Conservation (phyloP, 1,284 basidiomycete genomes). For the Rhodofomes roseus region DNA sequence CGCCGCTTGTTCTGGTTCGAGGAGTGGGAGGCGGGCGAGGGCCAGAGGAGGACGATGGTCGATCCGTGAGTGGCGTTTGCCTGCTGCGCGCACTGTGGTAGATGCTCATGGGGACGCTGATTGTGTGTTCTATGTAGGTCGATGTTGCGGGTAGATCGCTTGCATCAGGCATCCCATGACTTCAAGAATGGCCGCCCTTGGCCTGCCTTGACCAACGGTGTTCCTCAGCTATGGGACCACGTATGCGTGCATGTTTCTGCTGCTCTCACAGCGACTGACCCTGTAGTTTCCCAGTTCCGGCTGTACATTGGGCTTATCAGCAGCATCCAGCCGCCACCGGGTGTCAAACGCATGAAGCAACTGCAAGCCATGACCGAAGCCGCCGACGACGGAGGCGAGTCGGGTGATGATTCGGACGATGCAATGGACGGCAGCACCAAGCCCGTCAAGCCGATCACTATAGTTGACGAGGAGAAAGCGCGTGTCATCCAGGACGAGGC, state of each 20-base stretch:
- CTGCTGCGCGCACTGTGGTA: not conserved
- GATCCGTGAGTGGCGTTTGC: slow-evolving; percentile 40
- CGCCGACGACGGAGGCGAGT: slow-evolving; percentile 32
- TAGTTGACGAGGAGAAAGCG: slow-evolving; percentile 17
- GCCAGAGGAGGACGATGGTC: slow-evolving; percentile 30
- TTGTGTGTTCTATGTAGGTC: slow-evolving; percentile 28
- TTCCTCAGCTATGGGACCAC: slow-evolving; percentile 58
- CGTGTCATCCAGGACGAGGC: slow-evolving; percentile 11
- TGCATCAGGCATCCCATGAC: slow-evolving; percentile 51
- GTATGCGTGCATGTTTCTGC: slow-evolving; percentile 32
- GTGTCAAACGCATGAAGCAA: slow-evolving; percentile 10
- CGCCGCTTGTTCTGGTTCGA: slow-evolving; percentile 54
- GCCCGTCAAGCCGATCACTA: slow-evolving; percentile 1
- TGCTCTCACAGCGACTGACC: not conserved
- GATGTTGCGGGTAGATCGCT: slow-evolving; percentile 43
- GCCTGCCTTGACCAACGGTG: slow-evolving; percentile 38
- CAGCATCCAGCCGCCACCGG: slow-evolving; percentile 27
- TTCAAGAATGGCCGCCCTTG: slow-evolving; percentile 54
- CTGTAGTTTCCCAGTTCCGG: slow-evolving; percentile 38
- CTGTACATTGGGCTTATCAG: slow-evolving; percentile 50
- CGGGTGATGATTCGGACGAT: slow-evolving; percentile 9
- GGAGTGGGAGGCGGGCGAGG: slow-evolving; percentile 58
- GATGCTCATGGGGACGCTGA: not conserved
- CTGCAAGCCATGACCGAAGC: slow-evolving; percentile 24
- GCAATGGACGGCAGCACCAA: slow-evolving; percentile 7